Conservation (phyloP, 768 basidiomycete genomes). For the Cystofilobasidium bisporidii region DNA sequence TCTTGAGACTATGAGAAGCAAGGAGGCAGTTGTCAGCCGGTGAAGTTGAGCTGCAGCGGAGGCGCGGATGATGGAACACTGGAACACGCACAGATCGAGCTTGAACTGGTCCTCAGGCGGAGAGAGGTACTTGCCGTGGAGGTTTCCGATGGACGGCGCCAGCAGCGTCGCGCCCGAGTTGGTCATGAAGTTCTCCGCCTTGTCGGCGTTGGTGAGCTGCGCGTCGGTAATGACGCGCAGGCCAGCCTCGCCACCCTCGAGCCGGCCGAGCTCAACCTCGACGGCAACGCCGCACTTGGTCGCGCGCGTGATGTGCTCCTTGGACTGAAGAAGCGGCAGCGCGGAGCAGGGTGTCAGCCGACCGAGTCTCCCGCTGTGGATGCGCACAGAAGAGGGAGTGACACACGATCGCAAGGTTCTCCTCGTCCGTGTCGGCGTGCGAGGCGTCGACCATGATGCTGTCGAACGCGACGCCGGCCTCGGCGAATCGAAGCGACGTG, state of each 20-base stretch:
- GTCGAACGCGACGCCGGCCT: slow-evolving; percentile 40
- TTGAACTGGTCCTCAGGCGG: slow-evolving; percentile 35
- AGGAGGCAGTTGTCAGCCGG: neutral
- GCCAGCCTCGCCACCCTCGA: slow-evolving; percentile 25
- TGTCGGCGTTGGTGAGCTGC: slow-evolving; percentile 38
- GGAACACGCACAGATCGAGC: slow-evolving; percentile 30
- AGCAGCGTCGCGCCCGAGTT: slow-evolving; percentile 39
- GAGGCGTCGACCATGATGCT: slow-evolving; percentile 42
- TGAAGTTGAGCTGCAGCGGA: neutral
- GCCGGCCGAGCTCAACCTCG: slow-evolving; percentile 41
- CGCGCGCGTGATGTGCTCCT: slow-evolving; percentile 36
- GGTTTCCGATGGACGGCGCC: slow-evolving; percentile 40
- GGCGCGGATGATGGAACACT: too few species aligned
- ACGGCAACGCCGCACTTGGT: slow-evolving; percentile 37
- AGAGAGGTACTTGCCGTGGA: slow-evolving; percentile 40
- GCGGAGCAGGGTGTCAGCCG: neutral
- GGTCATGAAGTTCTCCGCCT: slow-evolving; percentile 40
- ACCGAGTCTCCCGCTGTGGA: too few species aligned
- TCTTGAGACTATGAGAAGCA: neutral
- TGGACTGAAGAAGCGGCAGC: slow-evolving; percentile 12
- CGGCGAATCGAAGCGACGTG: slow-evolving; percentile 38
- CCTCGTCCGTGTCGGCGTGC: slow-evolving; percentile 39
- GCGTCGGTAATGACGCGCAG: slow-evolving; percentile 28
- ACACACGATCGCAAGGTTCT: slow-evolving; percentile 37
- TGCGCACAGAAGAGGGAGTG: neutral